Base-by-base conservation (phyloP, 352 stramenopile species). In the Phytophthora fragariaefolia region DNA sequence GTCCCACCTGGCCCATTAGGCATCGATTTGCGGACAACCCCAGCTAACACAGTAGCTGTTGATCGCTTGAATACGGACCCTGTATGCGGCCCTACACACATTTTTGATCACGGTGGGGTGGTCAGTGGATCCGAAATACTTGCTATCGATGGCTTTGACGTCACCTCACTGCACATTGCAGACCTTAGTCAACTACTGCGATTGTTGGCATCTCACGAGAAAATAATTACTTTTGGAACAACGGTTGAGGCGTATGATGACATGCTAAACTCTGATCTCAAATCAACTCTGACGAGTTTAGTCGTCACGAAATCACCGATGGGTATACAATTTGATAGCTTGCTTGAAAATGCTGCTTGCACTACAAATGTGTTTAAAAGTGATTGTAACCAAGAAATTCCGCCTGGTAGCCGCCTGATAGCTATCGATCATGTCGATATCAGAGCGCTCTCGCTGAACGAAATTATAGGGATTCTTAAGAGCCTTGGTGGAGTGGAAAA, bases 211-310 rank as follows among this genome's bases (percentile, higher is more conserved):
- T 43, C 23, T 1, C 71, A 87, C 45, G 78, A 82, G 27, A 89
- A 91, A 20, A 58, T 77, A 9, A 86, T 91, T 43, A 83, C 82
- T 0, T 91, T 91, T 63, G 81, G 77, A 43, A 83, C 76, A 9
- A 85, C 77, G 0, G 22, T 48, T 4, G 58, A 52, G 0, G 76
- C 69, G 18, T 84, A 87, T 53, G 51, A 75, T 3, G 24, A 47
- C 2, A 80, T 87, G 74, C 26, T 80, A 2, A 75, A 66, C 23
- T 24, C 53, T 3, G 57, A 38, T 20, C 46, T 27, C 22, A 67
- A 59, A 6, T 53, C 60, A 20, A 10, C 38, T 5, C 47, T 71
- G 30, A 61, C 59, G 34, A 42, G 53, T 18, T 57, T 82, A 15
- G 36, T 56, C 6, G 63, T 77, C 17, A 62, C 58, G 6, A 62